Base-by-base conservation (phyloP, 495 filamentous ascomycete species). In the Xylaria telfairii region DNA sequence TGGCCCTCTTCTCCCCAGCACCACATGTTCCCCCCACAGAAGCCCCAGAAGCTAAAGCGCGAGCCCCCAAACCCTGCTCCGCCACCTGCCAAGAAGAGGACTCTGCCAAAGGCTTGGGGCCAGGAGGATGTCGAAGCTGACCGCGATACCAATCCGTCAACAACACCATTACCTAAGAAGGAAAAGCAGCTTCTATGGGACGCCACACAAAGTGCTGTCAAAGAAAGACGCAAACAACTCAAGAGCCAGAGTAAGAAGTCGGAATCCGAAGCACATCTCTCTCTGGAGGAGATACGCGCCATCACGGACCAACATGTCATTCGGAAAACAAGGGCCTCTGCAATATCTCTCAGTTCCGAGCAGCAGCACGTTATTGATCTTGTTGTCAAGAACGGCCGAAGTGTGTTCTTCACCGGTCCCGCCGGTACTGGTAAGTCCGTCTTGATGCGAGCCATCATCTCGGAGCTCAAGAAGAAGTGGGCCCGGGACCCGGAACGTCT, bases 341-440 rank as follows among this genome's bases (percentile, higher is more conserved):
- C 84, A 10, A 87, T 97, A 24, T 89, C 89, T 63, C 83, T 99
- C 26, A 98, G 93, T 77, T 86, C 91, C 2, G 96, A 99, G 78
- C 96, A 99, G 79, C 83, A 85, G 54, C 87, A 91, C 70, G 93
- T 99, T n/a, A 83, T 95, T 65, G 87, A 92, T 19, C 81, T 97
- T 17, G 94, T 98, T 28, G 83, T 92, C 3, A 86, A 94, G 4
- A 77, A 91, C 44, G 83, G 84, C 41, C 92, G 94, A 76, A 97
- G 96, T 73, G 95, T 98, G 4, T 99, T 99, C 84, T 99, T 98
- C 81, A 99, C 96, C 2, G 96, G 96, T 68, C 97, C 96, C 51
- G 96, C 96, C 67, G 96, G 96, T 78, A 99, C 96, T 26, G 96
- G 96, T 71, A 99, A 99, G 82, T 99, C 96, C 0, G 96, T 98